A percentile compares a stretch with the other conserved stretches of the same genome.
Evolutionary conservation across 2,329 filamentous ascomycete species (phyloP).

Genomic region (Nemania bipapillata): DNA sequence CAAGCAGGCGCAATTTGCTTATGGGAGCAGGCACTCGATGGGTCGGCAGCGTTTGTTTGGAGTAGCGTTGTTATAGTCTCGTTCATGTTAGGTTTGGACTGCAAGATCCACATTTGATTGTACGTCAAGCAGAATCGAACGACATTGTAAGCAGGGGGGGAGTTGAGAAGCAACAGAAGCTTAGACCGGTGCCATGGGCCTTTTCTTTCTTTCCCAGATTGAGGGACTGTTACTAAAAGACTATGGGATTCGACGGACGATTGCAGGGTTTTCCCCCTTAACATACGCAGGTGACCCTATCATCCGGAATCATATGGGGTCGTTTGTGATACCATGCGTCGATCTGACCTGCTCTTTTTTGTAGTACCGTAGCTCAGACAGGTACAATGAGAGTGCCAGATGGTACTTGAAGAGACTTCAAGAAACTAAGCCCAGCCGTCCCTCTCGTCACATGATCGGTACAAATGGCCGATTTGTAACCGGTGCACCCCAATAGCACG

Average conservation of each 20-base stretch:
- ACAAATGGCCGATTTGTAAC: not conserved
- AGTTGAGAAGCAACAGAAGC: not conserved
- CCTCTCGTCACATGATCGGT: not conserved
- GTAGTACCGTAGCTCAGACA: constrained; percentile 17
- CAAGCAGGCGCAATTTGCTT: constrained; percentile 43
- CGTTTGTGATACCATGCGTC: not conserved
- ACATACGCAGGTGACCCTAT: not conserved
- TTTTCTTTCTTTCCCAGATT: not conserved
- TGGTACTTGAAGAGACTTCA: constrained; percentile 13
- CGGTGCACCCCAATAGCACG: constrained; percentile 2
- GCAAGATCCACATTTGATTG: constrained; percentile 22
- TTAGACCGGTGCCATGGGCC: not conserved
- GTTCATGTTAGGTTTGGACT: constrained; percentile 42
- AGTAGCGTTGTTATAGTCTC: constrained; percentile 47
- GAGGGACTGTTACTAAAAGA: constrained; percentile 9
- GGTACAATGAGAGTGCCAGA: constrained; percentile 14
- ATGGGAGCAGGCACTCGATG: constrained; percentile 35
- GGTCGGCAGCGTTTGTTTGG: constrained; percentile 45
- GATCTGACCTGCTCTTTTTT: constrained; percentile 1
- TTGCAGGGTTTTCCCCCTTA: not conserved
- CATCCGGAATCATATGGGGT: not conserved
- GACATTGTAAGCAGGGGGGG: constrained; percentile 1
- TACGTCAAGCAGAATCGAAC: constrained; percentile 4
- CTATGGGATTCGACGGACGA: not conserved
- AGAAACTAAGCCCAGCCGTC: no score